Conservation (phyloP, 805 yeast species). For the Komagataella mondaviorum region DNA sequence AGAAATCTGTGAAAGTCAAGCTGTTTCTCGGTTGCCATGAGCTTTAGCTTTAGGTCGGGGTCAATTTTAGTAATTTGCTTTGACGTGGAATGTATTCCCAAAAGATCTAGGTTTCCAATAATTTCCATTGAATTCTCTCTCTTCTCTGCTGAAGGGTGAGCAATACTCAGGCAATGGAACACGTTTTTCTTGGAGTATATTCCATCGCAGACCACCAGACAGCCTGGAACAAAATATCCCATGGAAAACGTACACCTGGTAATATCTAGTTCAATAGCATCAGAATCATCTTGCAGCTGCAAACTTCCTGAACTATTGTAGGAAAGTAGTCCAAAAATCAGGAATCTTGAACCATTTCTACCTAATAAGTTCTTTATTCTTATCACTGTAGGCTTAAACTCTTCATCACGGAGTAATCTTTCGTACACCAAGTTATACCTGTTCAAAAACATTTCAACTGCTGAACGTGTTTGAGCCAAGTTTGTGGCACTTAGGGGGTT, state of each 20-base stretch:
- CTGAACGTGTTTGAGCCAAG: conserved; percentile 10
- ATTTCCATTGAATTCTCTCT: conserved; percentile 54
- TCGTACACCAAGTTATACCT: conserved; percentile 57
- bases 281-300: conserved; percentile 73
- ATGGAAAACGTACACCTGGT: conserved; percentile 46
- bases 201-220: conserved; percentile 75
- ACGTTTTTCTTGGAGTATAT: conserved; percentile 58
- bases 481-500: conserved; percentile 7
- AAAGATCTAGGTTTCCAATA: conserved; percentile 67
- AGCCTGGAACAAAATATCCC: conserved; percentile 65
- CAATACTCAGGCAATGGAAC: conserved; percentile 64
- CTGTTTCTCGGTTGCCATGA: conserved; percentile 43
- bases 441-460: conserved; percentile 29
- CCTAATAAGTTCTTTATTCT: conserved; percentile 79
- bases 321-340: conserved; percentile 65
- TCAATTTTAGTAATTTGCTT: conserved; percentile 39
- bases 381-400: conserved; percentile 53
- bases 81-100: conserved; percentile 2
- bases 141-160: conserved; percentile 82
- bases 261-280: conserved; percentile 54
- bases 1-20: conserved; percentile 44
- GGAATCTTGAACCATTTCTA: conserved; percentile 61
- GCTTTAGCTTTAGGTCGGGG: conserved; percentile 36
- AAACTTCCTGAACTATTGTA: conserved; percentile 52
- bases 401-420: conserved; percentile 61